These are phyloP conservation scores for Pythium graminicola DNA, from an alignment of 352 stramenopile species.

Conservation along the genomic window DNA sequence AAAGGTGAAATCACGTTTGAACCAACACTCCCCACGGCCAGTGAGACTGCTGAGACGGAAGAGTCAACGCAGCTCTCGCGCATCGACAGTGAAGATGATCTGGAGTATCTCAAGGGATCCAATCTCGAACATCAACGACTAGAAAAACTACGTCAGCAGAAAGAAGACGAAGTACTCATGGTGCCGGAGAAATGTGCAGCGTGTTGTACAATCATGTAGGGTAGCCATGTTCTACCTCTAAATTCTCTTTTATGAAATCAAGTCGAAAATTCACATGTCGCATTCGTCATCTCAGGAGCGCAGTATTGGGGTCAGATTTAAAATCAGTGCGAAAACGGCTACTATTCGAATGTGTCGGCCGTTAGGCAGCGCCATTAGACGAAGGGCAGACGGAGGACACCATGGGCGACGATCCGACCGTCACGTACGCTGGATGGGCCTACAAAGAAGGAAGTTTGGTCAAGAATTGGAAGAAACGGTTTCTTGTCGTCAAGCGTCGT, in stretches of 20 bases:
- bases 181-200: constrained; percentile 38
- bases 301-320: constrained; percentile 1
- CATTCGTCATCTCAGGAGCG: constrained; percentile 6
- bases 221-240: neutral
- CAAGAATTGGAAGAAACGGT: constrained; percentile 82
- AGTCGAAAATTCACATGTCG: neutral
- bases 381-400: neutral
- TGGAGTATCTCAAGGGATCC: constrained; percentile 45
- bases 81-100: constrained; percentile 32
- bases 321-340: neutral
- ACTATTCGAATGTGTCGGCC: constrained; percentile 2
- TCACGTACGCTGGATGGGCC: constrained; percentile 71
- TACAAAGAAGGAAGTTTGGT: constrained; percentile 77
- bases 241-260: neutral
- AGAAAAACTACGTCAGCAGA: constrained; percentile 20
- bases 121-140: constrained; percentile 31
- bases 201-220: constrained; percentile 49
- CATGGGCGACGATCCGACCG: constrained; percentile 16
- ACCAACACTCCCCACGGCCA: constrained; percentile 12
- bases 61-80: constrained; percentile 2
- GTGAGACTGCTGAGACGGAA: constrained; percentile 1
- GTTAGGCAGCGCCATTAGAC: neutral
- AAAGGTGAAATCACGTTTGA: constrained; percentile 53
- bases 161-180: constrained; percentile 16
- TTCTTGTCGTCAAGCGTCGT: constrained; percentile 66